Base-by-base conservation (phyloP, 768 basidiomycete species). In the Gyrodon lividus region DNA sequence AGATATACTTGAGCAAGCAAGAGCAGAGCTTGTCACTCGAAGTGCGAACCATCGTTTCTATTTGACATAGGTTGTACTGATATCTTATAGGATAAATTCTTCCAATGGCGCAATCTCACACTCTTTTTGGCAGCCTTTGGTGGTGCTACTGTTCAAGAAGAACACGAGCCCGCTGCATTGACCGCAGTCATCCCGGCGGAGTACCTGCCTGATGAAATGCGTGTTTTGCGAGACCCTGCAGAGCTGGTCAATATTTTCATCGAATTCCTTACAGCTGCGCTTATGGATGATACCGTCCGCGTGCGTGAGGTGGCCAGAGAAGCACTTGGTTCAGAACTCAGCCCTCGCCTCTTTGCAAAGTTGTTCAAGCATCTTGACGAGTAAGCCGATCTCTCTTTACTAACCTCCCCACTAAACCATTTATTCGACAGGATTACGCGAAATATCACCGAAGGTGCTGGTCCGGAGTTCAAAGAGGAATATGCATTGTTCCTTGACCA, bases 51-150 rank as follows among this genome's bases (percentile, higher is more conserved):
- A 6, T 48, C 44, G 13, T 28, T 28, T 54, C 28, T 17, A 37
- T 43, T 43, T 2, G 4, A 26, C 17, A 14, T 42, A 19, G 39
- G 12, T 39, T 24, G 16, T 39, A 44, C 53, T 58, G 23, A 62
- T 47, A 23, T 43, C 34, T 30, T 28, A 14, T 47, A 92, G 89
- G 89, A 91, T 17, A 77, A 82, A 57, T 79, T 84, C 37, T 79
- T 76, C 33, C 87, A 92, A 58, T 97, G 93, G 92, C 86, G 89
- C 60, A 92, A 94, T 62, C 71, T 92, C 12, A 85, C 88, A 0
- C 70, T 92, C 20, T 90, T 87, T 68, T 72, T 95, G 34, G 82
- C 89, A 4, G 80, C 88, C 0, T 77, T 85, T n/a, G 83, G 84
- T 33, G 86, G 87, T 5, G 73, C 80, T 6, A 86, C 86, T 54